Percentiles rank a stretch among this genome's conserved stretches.
Conservation (phyloP, 208 protist species). For the Herpetomonas tarakana region DNA sequence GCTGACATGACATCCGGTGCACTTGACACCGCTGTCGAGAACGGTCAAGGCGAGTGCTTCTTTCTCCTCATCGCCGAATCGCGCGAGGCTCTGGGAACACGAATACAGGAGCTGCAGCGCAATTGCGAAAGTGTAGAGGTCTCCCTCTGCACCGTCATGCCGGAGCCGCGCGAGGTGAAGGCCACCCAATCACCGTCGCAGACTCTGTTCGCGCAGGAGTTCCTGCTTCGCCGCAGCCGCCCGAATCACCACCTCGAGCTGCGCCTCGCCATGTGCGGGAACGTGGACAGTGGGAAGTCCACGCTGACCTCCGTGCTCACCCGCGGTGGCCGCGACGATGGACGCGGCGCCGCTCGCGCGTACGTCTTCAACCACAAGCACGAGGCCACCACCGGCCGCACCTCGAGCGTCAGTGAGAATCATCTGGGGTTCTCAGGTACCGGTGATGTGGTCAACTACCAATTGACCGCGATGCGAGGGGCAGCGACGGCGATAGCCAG, state of each 20-base stretch:
- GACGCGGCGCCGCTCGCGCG: slow-evolving; percentile 75
- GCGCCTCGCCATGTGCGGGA: slow-evolving; percentile 90
- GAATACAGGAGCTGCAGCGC: slow-evolving; percentile 21
- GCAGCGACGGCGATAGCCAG: not conserved
- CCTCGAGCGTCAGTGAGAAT: slow-evolving; percentile 95
- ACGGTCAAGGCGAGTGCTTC: slow-evolving; percentile 74
- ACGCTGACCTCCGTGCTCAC: slow-evolving; percentile 92
- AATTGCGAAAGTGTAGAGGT: slow-evolving; percentile 24
- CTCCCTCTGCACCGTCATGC: slow-evolving; percentile 39
- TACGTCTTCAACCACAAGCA: slow-evolving; percentile 96
- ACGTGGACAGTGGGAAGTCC: slow-evolving; percentile 93
- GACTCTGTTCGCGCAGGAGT: slow-evolving; percentile 63
- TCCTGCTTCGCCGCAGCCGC: slow-evolving; percentile 53
- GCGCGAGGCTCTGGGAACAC: slow-evolving; percentile 24
- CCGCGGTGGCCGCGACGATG: slow-evolving; percentile 86
- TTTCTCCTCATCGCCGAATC: slow-evolving; percentile 34
- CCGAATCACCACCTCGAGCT: slow-evolving; percentile 70
- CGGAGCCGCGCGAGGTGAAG: slow-evolving; percentile 46
- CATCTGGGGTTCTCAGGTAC: slow-evolving; percentile 93
- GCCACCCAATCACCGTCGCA: not conserved
- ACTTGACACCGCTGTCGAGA: slow-evolving; percentile 29
- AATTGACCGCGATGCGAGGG: slow-evolving; percentile 9
- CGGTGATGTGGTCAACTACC: slow-evolving; percentile 93
- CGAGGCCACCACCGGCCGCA: slow-evolving; percentile 94
- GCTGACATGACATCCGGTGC: slow-evolving; percentile 36